phyloP scores from a whole-genome alignment of 257 asterid species.

The Nicotiana otophora region DNA sequence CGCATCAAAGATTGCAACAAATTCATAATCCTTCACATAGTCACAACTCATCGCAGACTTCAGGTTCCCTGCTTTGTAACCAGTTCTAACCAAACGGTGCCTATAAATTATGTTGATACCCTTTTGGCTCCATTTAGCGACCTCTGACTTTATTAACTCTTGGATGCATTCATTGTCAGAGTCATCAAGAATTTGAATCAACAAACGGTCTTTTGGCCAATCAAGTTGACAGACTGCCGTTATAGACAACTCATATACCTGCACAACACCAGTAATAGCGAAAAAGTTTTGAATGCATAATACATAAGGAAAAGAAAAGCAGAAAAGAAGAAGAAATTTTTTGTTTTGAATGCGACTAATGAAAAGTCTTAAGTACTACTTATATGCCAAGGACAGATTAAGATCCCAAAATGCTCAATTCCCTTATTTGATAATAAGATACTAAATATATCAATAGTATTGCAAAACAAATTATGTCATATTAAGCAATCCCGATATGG shows the following conservation, averaged over 20 bases:
- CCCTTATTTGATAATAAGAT: background rate
- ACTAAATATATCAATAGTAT: background rate
- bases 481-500: background rate
- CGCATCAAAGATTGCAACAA: slow-evolving; percentile 71
- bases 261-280: background rate
- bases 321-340: background rate
- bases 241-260: slow-evolving; percentile 71
- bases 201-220: slow-evolving; percentile 56
- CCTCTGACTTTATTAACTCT: slow-evolving; percentile 42
- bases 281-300: background rate
- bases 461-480: background rate
- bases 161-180: slow-evolving; percentile 51
- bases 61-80: slow-evolving; percentile 75
- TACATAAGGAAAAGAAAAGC: background rate
- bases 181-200: slow-evolving; percentile 67
- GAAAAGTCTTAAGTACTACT: background rate
- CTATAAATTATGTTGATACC: slow-evolving; percentile 57
- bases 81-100: slow-evolving; percentile 56
- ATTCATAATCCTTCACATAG: slow-evolving; percentile 58
- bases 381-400: background rate
- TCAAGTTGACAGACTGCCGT: slow-evolving; percentile 63
- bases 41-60: slow-evolving; percentile 68
- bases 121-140: slow-evolving; percentile 46
- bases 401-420: background rate
- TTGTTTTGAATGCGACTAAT: background rate